Base-by-base conservation (phyloP, 805 yeast species). In the Yarrowia sp. region DNA sequence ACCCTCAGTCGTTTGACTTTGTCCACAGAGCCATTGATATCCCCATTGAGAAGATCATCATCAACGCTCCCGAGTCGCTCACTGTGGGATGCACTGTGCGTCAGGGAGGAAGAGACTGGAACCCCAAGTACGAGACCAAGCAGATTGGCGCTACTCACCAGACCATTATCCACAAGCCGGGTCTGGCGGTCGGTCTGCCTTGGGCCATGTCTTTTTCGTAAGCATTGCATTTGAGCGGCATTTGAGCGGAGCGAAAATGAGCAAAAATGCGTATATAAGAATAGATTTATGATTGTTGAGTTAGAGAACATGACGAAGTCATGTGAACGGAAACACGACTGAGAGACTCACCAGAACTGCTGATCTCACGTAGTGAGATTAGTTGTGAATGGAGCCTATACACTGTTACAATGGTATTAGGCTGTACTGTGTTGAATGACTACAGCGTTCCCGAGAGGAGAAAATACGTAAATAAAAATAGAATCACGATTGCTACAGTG, bases 11-110 rank as follows among this genome's bases (percentile, higher is more conserved):
- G 5, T 64, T 52, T 32, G 61, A 63, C 8, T 52, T 59, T 8
- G 53, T n/a, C 8, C 49, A 35, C 15, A 11, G 7, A 4, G 36
- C 70, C 55, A 50, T 65, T 12, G 48, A 64, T 5, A 41, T 69
- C 11, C 70, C 72, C 19, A 53, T 72, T 32, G 73, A 70, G 50
- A 66, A 53, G 58, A 71, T 72, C 50, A 58, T 68, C 38, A 56
- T 72, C 22, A 56, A 46, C 49, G 26, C 59, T 14, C 48, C 68
- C 3, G 41, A 38, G 16, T 8, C 2, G n/a, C 41, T 49, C 14
- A 32, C 59, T 8, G 61, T 40, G 8, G 64, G 64, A 15, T 58
- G 64, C 32, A 43, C 49, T 5, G 49, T 58, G 12, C 36, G 49
- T 32, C 64, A 58, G 49, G 64, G 40, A 9, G 64, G 49, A 3